Evolutionary conservation across 768 basidiomycete species (phyloP).

Genomic region (Mycena haematopus): DNA sequence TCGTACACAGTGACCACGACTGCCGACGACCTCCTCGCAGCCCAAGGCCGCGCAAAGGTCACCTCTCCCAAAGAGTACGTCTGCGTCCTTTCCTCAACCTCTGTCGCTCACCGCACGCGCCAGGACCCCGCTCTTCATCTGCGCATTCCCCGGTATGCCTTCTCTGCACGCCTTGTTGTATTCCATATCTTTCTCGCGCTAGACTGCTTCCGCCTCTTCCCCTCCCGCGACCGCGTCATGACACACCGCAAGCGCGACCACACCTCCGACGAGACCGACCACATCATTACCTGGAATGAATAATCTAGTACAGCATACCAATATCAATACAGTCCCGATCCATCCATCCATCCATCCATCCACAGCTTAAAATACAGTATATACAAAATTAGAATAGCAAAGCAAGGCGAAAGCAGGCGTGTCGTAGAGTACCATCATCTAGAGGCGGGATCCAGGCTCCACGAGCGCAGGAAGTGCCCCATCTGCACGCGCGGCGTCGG

Average conservation of each 20-base stretch:
- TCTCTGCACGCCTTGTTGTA: not conserved
- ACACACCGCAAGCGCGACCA: conserved; percentile 79
- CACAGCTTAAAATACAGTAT: conserved; percentile 28
- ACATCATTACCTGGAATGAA: conserved; percentile 80
- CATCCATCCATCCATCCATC: conserved; percentile 15
- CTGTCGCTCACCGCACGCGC: conserved; percentile 4
- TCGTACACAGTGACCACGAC: conserved; percentile 55
- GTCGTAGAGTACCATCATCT: not conserved
- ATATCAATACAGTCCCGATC: conserved; percentile 21
- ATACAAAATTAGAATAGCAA: too few relatives aligned
- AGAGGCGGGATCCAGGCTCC: conserved; percentile 1
- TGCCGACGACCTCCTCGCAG: conserved; percentile 57
- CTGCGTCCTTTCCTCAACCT: not conserved
- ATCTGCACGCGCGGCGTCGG: conserved; percentile 29
- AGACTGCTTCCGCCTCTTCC: conserved; percentile 79
- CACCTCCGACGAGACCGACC: conserved; percentile 58
- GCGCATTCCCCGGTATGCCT: conserved; percentile 61
- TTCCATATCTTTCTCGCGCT: not conserved
- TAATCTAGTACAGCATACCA: conserved; percentile 32
- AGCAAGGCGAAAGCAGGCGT: conserved; percentile 5
- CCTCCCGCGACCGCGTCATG: conserved; percentile 71
- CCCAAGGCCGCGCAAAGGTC: conserved; percentile 56
- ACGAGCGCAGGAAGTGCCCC: conserved; percentile 18
- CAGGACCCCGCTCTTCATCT: conserved; percentile 86
- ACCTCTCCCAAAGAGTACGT: conserved; percentile 73